Percentiles rank a stretch among this genome's conserved stretches.
phyloP scores from a whole-genome alignment of 371 early-diverging fungal species.

The Mortierella sp. region DNA sequence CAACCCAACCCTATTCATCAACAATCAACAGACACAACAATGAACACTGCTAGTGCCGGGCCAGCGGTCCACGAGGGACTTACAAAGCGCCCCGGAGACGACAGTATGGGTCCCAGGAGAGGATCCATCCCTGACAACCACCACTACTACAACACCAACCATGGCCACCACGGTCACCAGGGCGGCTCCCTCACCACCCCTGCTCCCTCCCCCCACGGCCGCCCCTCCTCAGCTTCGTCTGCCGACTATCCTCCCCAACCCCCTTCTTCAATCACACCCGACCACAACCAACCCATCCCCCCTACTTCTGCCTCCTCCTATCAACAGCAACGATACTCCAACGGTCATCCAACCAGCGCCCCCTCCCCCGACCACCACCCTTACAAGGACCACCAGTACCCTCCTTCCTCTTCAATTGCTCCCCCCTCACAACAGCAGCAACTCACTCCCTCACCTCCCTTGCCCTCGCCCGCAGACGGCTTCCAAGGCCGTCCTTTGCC shows the following conservation, averaged over 20 bases:
- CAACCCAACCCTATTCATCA: neutral
- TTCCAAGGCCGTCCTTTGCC: conserved; percentile 54
- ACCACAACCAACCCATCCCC: neutral
- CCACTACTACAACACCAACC: neutral
- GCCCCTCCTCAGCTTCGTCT: conserved; percentile 4
- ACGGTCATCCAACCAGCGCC: conserved; percentile 9
- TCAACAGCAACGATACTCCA: conserved; percentile 11
- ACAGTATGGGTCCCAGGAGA: neutral
- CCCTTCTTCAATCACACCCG: neutral
- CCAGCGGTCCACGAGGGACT: conserved; percentile 1
- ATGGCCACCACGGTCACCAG: neutral
- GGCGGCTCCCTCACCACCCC: conserved; percentile 4
- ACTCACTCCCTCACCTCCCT: conserved; percentile 40
- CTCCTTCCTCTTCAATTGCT: conserved; percentile 6
- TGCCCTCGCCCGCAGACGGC: conserved; percentile 38
- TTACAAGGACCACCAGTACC: neutral
- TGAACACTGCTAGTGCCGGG: conserved; percentile 6
- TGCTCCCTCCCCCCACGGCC: conserved; percentile 2
- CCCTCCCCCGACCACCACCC: conserved; percentile 1
- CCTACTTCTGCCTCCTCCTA: neutral
- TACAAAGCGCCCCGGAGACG: neutral
- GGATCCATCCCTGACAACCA: conserved; percentile 1
- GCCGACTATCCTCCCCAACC: conserved; percentile 6
- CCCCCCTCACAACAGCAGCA: conserved; percentile 23
- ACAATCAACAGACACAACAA: conserved; percentile 1